These are phyloP conservation scores for Solanum corneliomulleri DNA, from an alignment of 257 asterid species.

Conservation along the genomic window DNA sequence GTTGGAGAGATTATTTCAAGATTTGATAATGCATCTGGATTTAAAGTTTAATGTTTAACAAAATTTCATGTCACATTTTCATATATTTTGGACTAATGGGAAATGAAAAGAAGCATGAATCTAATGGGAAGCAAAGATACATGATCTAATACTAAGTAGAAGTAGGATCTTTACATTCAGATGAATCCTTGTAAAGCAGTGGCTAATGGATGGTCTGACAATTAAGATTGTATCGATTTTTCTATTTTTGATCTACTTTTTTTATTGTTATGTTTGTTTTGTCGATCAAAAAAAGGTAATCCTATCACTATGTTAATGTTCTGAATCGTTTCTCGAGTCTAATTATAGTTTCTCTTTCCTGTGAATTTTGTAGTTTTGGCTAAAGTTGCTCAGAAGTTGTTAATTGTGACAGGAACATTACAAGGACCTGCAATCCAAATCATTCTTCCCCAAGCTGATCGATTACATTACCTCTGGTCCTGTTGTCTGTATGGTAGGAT, in stretches of 20 bases:
- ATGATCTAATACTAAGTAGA: not conserved
- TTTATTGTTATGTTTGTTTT: not conserved
- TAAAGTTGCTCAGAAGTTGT: not conserved
- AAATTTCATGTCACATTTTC: not conserved
- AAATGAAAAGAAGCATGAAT: not conserved
- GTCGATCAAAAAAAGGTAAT: not conserved
- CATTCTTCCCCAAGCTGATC: slow-evolving; percentile 82
- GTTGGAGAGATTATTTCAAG: too few relatives aligned
- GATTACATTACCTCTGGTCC: slow-evolving; percentile 87
- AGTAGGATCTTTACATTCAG: not conserved
- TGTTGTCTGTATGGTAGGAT: slow-evolving; percentile 81
- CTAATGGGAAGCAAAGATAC: not conserved
- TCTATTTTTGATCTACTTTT: not conserved
- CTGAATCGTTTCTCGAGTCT: not conserved
- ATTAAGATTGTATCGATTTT: not conserved
- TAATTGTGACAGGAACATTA: slow-evolving; percentile 60
- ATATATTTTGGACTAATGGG: not conserved
- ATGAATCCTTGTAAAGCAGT: not conserved
- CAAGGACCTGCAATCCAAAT: slow-evolving; percentile 67
- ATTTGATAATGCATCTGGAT: not conserved
- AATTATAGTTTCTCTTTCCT: not conserved
- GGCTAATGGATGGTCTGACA: not conserved
- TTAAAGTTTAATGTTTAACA: not conserved
- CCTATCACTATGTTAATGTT: not conserved
- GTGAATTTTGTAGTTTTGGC: not conserved